phyloP scores from a whole-genome alignment of 83 land plant species.

The Picea abies region DNA sequence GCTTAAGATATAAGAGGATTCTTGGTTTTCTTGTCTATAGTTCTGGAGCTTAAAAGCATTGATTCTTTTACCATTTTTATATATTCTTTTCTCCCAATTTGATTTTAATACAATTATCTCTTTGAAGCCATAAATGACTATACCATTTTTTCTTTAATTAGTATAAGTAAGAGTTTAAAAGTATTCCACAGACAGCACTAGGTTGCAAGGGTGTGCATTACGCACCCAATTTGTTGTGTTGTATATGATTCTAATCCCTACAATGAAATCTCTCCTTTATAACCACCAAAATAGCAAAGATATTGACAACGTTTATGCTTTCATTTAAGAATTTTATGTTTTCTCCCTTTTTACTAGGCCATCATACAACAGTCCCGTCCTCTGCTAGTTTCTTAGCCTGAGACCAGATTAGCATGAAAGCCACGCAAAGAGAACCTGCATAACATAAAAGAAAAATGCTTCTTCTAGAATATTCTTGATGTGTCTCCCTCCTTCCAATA shows the following conservation, averaged over 20 bases:
- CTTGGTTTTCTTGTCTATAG: not conserved
- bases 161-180: not conserved
- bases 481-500: not conserved
- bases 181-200: not conserved
- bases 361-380: not conserved
- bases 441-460: not conserved
- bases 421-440: not conserved
- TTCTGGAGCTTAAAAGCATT: not conserved
- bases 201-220: not conserved
- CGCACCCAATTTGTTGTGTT: not conserved
- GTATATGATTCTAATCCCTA: not conserved
- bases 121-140: not conserved
- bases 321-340: not conserved
- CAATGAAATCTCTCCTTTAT: not conserved
- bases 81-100: not conserved
- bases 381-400: not conserved
- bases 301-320: not conserved
- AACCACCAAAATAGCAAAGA: not conserved
- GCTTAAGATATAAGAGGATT: not conserved
- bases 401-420: not conserved
- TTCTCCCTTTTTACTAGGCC: not conserved
- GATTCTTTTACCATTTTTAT: not conserved
- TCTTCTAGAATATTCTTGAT: not conserved
- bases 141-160: not conserved
- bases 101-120: not conserved